Conservation (phyloP, 2,329 filamentous ascomycete genomes). For the Aspergillus persii region DNA sequence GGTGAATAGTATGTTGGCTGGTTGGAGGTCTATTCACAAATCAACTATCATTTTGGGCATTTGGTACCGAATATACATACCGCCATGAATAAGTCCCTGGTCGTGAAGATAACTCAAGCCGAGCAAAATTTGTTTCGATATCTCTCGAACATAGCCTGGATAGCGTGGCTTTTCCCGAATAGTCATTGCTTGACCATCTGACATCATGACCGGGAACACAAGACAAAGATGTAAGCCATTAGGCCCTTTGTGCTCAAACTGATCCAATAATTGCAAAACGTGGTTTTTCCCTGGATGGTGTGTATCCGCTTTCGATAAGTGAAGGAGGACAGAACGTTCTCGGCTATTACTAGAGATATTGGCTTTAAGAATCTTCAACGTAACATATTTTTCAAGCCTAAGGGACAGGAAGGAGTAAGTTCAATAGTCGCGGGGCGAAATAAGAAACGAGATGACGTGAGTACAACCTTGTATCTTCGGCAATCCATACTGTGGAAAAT, state of each 20-base stretch:
- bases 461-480: conserved; percentile 15
- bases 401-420: not conserved
- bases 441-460: conserved; percentile 1
- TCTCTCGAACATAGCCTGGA: conserved; percentile 1
- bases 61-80: no score
- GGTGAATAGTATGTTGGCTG: no score
- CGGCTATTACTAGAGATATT: conserved; percentile 16
- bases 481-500: conserved; percentile 27
- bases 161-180: conserved; percentile 11
- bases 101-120: no score
- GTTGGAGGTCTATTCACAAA: no score
- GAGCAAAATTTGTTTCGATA: no score
- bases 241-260: conserved; percentile 24
- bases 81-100: no score
- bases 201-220: conserved; percentile 25
- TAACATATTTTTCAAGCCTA: conserved; percentile 19
- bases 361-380: conserved; percentile 27
- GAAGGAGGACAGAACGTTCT: conserved; percentile 21
- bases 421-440: not conserved
- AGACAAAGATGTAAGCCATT: conserved; percentile 25
- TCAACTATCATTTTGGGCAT: no score
- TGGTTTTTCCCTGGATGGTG: conserved; percentile 19
- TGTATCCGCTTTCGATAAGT: conserved; percentile 6
- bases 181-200: conserved; percentile 21
- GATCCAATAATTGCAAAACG: conserved; percentile 21